phyloP scores from a whole-genome alignment of 169 alveolate species.

The Plasmodium cynomolgi region DNA sequence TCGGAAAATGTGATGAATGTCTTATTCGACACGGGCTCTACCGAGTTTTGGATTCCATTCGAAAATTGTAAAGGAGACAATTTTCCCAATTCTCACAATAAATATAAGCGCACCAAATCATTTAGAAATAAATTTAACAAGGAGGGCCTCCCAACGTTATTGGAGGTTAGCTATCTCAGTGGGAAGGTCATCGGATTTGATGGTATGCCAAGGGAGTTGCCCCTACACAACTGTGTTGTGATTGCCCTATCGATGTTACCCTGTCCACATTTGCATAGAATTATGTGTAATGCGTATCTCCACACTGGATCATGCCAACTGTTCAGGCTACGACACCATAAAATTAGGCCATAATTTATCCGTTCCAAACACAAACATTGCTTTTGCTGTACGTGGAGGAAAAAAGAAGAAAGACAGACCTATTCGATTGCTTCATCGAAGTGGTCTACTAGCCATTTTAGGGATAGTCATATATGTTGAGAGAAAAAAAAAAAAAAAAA shows the following conservation, averaged over 20 bases:
- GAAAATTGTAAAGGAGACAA: conserved; percentile 64
- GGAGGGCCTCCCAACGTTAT: conserved; percentile 43
- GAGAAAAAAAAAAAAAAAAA: conserved; percentile 17
- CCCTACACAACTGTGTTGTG: not conserved
- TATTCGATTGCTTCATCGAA: not conserved
- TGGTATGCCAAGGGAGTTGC: conserved; percentile 18
- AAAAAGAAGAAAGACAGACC: not conserved
- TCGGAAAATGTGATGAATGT: conserved; percentile 78
- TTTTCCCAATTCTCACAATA: conserved; percentile 33
- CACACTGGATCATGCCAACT: not conserved
- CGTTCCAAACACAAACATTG: conserved; percentile 62
- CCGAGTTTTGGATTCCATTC: conserved; percentile 85
- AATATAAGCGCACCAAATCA: conserved; percentile 41
- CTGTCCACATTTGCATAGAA: not conserved
- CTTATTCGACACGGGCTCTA: conserved; percentile 86
- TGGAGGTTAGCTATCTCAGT: conserved; percentile 61
- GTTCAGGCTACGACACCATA: conserved; percentile 69
- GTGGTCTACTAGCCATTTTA: not conserved
- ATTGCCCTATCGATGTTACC: not conserved
- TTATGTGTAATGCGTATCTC: not conserved
- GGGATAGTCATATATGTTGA: not conserved
- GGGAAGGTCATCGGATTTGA: conserved; percentile 68
- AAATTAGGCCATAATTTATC: conserved; percentile 18
- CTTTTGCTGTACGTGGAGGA: conserved; percentile 52
- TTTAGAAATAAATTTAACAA: conserved; percentile 56